Evolutionary conservation across 768 basidiomycete species (phyloP).

Genomic region (Mycena latifolia): DNA sequence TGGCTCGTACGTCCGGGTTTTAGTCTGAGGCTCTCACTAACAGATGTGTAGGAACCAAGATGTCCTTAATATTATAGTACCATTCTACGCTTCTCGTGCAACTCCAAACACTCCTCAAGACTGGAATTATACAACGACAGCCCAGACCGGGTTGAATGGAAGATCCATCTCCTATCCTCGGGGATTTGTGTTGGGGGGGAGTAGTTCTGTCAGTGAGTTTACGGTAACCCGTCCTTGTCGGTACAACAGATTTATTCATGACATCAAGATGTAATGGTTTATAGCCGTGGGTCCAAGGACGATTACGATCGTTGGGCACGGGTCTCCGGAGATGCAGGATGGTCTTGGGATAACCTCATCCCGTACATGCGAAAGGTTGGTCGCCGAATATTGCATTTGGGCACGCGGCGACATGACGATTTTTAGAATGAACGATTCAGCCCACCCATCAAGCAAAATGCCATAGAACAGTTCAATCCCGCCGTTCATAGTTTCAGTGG

Average conservation of each 20-base stretch:
- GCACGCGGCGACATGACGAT: neutral
- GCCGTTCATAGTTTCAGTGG: constrained; percentile 42
- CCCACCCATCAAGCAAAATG: constrained; percentile 38
- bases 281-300: constrained; percentile 41
- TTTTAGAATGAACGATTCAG: constrained; percentile 35
- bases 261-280: constrained; percentile 41
- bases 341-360: constrained; percentile 44
- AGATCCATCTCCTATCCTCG: constrained; percentile 23
- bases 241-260: neutral
- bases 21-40: neutral
- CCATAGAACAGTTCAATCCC: constrained; percentile 42
- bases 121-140: constrained; percentile 30
- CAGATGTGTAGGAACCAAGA: constrained; percentile 8
- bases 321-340: constrained; percentile 42
- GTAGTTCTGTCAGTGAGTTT: constrained; percentile 14
- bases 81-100: constrained; percentile 18
- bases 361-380: constrained; percentile 41
- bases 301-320: constrained; percentile 42
- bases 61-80: constrained; percentile 22
- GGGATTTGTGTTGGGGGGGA: constrained; percentile 29
- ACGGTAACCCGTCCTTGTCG: neutral
- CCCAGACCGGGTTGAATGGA: constrained; percentile 16
- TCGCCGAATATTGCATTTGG: no score
- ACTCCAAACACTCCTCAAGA: constrained; percentile 25
- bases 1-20: constrained; percentile 17